A percentile compares a stretch with the other conserved stretches of the same genome.
phyloP scores from a whole-genome alignment of 371 early-diverging fungal species.

The Mortierella sp. region DNA sequence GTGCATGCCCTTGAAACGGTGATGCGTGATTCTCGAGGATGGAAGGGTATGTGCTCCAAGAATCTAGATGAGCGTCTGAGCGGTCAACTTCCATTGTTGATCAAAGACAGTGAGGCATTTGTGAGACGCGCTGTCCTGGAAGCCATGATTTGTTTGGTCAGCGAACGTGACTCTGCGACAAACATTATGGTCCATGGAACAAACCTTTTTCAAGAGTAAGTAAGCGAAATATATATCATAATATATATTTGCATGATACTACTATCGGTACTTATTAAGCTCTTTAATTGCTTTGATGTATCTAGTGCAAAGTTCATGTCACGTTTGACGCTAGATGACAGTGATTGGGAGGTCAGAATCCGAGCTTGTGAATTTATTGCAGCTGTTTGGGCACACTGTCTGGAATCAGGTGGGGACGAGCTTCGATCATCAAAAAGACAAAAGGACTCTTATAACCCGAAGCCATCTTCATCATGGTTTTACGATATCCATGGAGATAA shows the following conservation, averaged over 20 bases:
- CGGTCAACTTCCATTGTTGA: constrained; percentile 60
- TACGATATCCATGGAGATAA: constrained; percentile 62
- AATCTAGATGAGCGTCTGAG: constrained; percentile 45
- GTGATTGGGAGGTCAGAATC: constrained; percentile 69
- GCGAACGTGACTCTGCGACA: constrained; percentile 59
- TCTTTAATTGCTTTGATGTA: background rate
- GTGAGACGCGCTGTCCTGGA: constrained; percentile 71
- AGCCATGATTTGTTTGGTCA: constrained; percentile 65
- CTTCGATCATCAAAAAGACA: constrained; percentile 46
- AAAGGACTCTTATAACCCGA: constrained; percentile 24
- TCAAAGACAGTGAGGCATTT: constrained; percentile 71
- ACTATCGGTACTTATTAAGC: background rate
- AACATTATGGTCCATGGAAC: constrained; percentile 56
- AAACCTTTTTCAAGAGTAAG: constrained; percentile 56
- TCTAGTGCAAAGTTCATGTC: constrained; percentile 61
- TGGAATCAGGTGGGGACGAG: constrained; percentile 17
- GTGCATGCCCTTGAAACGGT: constrained; percentile 62
- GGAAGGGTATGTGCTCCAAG: constrained; percentile 47
- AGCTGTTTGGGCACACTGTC: constrained; percentile 62
- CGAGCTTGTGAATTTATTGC: constrained; percentile 65
- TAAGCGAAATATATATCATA: background rate
- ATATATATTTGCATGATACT: background rate
- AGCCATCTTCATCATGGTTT: constrained; percentile 57
- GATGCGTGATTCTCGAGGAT: constrained; percentile 53
- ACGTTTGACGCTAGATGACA: constrained; percentile 62